phyloP scores from a whole-genome alignment of 2,329 filamentous ascomycete species.

The Tolypocladium pustulatum region DNA sequence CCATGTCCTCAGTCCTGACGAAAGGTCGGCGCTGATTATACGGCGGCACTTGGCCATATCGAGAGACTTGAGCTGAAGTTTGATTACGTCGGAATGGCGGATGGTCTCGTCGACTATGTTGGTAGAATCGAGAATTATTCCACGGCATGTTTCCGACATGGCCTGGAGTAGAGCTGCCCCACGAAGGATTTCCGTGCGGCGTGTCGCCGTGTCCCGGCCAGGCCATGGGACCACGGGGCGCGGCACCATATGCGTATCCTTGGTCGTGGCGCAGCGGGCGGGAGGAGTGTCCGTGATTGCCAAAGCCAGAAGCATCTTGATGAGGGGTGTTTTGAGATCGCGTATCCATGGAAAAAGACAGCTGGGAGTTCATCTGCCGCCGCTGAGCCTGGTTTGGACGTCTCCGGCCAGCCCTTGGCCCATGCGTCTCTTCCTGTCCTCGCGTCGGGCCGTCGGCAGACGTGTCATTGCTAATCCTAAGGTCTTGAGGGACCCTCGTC shows the following conservation, averaged over 20 bases:
- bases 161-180: background rate
- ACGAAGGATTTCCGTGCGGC: background rate
- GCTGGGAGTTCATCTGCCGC: conserved; percentile 49
- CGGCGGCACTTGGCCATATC: conserved; percentile 5
- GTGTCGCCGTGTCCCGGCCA: background rate
- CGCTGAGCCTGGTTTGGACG: conserved; percentile 54
- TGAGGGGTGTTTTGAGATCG: conserved; percentile 20
- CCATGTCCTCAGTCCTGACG: conserved; percentile 33
- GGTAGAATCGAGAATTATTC: background rate
- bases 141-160: background rate
- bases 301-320: background rate
- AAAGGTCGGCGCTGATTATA: conserved; percentile 19
- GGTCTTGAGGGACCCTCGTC: background rate
- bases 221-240: background rate
- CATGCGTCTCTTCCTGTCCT: conserved; percentile 1
- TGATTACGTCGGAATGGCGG: conserved; percentile 13
- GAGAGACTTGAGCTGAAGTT: conserved; percentile 6
- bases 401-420: conserved; percentile 28
- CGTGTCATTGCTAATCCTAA: background rate
- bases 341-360: conserved; percentile 45
- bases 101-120: conserved; percentile 1
- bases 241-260: background rate
- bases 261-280: background rate
- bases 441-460: background rate
- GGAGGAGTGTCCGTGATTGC: background rate